Percentiles rank a stretch among this genome's conserved stretches.
These are phyloP conservation scores for Dimocarpus longan DNA, from an alignment of 345 rosid species.

Conservation along the genomic window DNA sequence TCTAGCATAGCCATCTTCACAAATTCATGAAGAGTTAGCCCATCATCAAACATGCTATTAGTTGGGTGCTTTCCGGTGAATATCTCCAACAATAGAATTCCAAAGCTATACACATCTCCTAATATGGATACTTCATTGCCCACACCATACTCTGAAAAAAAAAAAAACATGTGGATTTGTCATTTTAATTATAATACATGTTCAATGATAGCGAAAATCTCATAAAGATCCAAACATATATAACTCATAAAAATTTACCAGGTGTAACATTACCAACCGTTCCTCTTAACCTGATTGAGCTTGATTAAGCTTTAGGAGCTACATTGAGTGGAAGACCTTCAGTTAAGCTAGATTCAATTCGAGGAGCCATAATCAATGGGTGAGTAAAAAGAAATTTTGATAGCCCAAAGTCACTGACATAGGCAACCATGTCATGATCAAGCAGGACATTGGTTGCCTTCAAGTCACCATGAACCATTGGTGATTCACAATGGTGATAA, in stretches of 20 bases:
- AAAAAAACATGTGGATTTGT: background rate
- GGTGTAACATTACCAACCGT: slow-evolving; percentile 23
- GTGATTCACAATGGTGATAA: slow-evolving; percentile 21
- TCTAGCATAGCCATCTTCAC: background rate
- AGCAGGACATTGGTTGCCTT: slow-evolving; percentile 31
- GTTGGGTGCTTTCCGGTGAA: background rate
- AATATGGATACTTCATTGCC: background rate
- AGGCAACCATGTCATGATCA: slow-evolving; percentile 22
- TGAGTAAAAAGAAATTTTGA: too few species aligned
- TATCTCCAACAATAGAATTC: background rate
- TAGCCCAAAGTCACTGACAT: slow-evolving; percentile 25
- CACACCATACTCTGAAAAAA: background rate
- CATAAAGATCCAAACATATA: background rate
- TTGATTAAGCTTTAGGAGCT: background rate
- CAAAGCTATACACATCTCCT: background rate
- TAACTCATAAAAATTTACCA: slow-evolving; percentile 1
- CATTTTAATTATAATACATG: too few species aligned
- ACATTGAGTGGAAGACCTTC: too few species aligned
- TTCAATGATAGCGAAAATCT: background rate
- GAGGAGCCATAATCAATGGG: too few species aligned
- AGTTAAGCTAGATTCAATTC: too few species aligned
- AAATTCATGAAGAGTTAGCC: background rate
- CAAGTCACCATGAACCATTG: slow-evolving; percentile 24
- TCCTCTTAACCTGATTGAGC: slow-evolving; percentile 22
- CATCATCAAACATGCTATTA: background rate